Percentiles rank a stretch among this genome's conserved stretches.
These are phyloP conservation scores for Zychaea mexicana DNA, from an alignment of 371 early-diverging fungal species.

Conservation along the genomic window DNA sequence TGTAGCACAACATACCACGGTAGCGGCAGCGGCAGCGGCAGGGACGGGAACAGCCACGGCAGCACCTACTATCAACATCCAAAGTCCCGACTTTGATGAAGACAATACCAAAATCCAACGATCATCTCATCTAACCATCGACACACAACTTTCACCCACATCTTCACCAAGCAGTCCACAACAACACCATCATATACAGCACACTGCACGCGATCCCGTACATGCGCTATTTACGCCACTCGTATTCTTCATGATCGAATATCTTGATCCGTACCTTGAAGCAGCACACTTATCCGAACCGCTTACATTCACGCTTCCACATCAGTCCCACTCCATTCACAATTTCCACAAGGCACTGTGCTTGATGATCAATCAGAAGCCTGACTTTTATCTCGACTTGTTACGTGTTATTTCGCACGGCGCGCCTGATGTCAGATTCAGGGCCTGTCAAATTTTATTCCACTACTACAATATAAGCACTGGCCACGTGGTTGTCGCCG, in stretches of 20 bases:
- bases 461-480: slow-evolving; percentile 47
- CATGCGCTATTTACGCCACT: slow-evolving; percentile 46
- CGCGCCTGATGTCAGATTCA: slow-evolving; percentile 34
- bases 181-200: slow-evolving; percentile 16
- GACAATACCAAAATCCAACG: slow-evolving; percentile 11
- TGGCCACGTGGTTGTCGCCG: slow-evolving; percentile 55
- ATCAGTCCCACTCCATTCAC: slow-evolving; percentile 34
- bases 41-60: no score
- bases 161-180: background rate
- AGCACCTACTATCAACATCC: slow-evolving; percentile 46
- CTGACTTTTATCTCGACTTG: slow-evolving; percentile 56
- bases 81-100: slow-evolving; percentile 31
- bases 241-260: slow-evolving; percentile 47
- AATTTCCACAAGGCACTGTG: slow-evolving; percentile 55
- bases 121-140: slow-evolving; percentile 43
- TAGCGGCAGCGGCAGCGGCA: background rate
- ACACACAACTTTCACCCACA: slow-evolving; percentile 30
- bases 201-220: slow-evolving; percentile 16
- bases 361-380: slow-evolving; percentile 52
- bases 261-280: slow-evolving; percentile 44
- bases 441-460: slow-evolving; percentile 46
- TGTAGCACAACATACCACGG: background rate
- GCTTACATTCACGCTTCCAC: slow-evolving; percentile 22
- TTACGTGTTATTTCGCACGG: slow-evolving; percentile 55
- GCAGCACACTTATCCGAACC: slow-evolving; percentile 14